phyloP scores from a whole-genome alignment of 2,329 filamentous ascomycete genomes.

The Aurifilum marmelostoma region DNA sequence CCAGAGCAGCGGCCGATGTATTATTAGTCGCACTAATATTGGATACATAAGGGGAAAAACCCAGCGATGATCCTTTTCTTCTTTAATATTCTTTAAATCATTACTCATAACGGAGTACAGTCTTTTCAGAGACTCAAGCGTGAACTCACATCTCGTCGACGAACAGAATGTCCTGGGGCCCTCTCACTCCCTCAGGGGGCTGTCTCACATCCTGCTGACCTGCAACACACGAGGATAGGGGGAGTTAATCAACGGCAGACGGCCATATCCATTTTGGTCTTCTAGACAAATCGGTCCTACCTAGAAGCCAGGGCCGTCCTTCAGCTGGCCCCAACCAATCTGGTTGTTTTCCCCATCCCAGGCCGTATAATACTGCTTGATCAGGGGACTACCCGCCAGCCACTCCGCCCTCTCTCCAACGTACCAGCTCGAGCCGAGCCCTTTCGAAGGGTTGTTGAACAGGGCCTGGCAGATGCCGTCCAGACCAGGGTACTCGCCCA shows the following conservation, averaged over 20 bases:
- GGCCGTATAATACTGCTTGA: slow-evolving; percentile 43
- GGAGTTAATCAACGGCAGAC: background rate
- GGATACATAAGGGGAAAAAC: too few species aligned
- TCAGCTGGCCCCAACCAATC: slow-evolving; percentile 33
- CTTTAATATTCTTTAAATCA: too few species aligned
- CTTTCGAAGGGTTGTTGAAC: slow-evolving; percentile 34
- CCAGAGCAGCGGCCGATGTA: background rate
- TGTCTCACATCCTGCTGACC: background rate
- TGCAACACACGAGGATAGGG: background rate
- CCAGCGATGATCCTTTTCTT: too few species aligned
- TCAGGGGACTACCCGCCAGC: slow-evolving; percentile 39
- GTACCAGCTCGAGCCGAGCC: slow-evolving; percentile 26
- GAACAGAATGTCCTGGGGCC: background rate
- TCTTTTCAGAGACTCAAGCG: too few species aligned
- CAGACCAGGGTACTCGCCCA: slow-evolving; percentile 38
- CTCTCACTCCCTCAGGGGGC: background rate
- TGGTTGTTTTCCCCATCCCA: slow-evolving; percentile 38
- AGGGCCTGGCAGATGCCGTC: slow-evolving; percentile 40
- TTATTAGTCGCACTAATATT: too few species aligned
- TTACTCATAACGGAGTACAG: too few species aligned
- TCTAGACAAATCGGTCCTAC: background rate
- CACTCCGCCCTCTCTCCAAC: slow-evolving; percentile 33
- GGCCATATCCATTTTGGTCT: too few species aligned
- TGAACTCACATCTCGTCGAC: background rate
- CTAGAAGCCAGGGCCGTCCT: slow-evolving; percentile 13